Conservation (phyloP, 2,329 filamentous ascomycete species). For the Monosporascus sp. region DNA sequence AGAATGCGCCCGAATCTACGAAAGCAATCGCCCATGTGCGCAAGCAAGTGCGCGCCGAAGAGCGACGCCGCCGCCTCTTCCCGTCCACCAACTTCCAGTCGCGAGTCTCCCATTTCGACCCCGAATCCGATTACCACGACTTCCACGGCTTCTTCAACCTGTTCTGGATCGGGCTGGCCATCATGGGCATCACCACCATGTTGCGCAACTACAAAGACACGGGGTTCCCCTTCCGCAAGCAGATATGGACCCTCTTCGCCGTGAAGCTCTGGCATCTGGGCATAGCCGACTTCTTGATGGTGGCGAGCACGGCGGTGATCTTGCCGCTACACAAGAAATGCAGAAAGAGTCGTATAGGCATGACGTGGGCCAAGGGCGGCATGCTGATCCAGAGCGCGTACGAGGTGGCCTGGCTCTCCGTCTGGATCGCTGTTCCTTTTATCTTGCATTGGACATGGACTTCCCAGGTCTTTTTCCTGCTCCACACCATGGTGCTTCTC, state of each 20-base stretch:
- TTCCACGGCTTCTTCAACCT: slow-evolving; percentile 97
- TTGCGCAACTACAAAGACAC: slow-evolving; percentile 91
- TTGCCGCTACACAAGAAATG: slow-evolving; percentile 69
- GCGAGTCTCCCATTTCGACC: slow-evolving; percentile 93
- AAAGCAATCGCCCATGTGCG: slow-evolving; percentile 80
- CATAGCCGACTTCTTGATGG: slow-evolving; percentile 81
- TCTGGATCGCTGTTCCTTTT: slow-evolving; percentile 86
- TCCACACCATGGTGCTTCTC: slow-evolving; percentile 84
- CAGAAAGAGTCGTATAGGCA: slow-evolving; percentile 44
- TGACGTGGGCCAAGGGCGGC: slow-evolving; percentile 74
- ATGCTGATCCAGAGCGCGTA: slow-evolving; percentile 77
- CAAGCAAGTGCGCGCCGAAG: slow-evolving; percentile 75
- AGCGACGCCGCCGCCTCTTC: slow-evolving; percentile 77
- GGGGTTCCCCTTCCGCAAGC: slow-evolving; percentile 74
- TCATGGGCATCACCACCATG: slow-evolving; percentile 96
- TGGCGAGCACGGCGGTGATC: slow-evolving; percentile 63
- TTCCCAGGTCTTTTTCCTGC: slow-evolving; percentile 85
- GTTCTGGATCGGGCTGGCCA: slow-evolving; percentile 94
- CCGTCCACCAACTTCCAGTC: slow-evolving; percentile 88
- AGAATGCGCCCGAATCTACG: slow-evolving; percentile 88
- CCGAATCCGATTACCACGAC: slow-evolving; percentile 83
- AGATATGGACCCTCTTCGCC: slow-evolving; percentile 85
- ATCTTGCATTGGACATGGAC: slow-evolving; percentile 92
- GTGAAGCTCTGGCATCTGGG: slow-evolving; percentile 85
- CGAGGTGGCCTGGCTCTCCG: slow-evolving; percentile 69